These are phyloP conservation scores for Tuber magnatum DNA, from an alignment of 495 filamentous ascomycete genomes.

Conservation along the genomic window DNA sequence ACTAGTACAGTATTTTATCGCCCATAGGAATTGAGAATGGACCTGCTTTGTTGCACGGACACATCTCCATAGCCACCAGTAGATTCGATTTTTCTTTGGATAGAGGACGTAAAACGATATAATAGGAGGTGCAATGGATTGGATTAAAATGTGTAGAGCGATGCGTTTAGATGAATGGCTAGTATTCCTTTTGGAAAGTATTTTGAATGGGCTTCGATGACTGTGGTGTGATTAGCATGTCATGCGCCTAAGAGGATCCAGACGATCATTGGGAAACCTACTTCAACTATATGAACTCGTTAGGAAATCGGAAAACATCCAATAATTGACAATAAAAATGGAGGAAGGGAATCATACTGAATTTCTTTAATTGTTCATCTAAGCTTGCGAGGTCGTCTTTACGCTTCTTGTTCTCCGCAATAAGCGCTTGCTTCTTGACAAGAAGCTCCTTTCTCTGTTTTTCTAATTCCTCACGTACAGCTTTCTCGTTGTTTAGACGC, in stretches of 20 bases:
- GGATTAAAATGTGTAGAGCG: background rate
- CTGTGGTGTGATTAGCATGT: constrained; percentile 21
- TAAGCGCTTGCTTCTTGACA: constrained; percentile 83
- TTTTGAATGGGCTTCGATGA: constrained; percentile 40
- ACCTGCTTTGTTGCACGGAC: background rate
- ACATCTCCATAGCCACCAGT: background rate
- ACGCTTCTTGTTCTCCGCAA: constrained; percentile 88
- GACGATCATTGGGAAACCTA: constrained; percentile 16
- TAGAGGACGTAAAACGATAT: background rate
- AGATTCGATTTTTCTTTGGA: background rate
- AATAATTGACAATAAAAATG: constrained; percentile 5
- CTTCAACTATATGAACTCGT: constrained; percentile 28
- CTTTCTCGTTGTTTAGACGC: constrained; percentile 83
- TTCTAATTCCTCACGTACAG: constrained; percentile 77
- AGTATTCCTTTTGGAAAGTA: constrained; percentile 41
- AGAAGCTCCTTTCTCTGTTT: constrained; percentile 76
- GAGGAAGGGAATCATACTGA: constrained; percentile 25
- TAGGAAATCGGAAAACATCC: background rate
- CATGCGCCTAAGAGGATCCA: background rate
- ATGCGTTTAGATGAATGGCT: background rate
- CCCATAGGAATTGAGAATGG: background rate
- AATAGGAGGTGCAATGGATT: background rate
- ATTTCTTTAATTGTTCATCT: constrained; percentile 41
- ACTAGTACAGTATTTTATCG: background rate
- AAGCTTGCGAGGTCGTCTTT: constrained; percentile 67